These are phyloP conservation scores for Solanum aculeatissimum DNA, from an alignment of 305 asterid genomes.

Conservation along the genomic window DNA sequence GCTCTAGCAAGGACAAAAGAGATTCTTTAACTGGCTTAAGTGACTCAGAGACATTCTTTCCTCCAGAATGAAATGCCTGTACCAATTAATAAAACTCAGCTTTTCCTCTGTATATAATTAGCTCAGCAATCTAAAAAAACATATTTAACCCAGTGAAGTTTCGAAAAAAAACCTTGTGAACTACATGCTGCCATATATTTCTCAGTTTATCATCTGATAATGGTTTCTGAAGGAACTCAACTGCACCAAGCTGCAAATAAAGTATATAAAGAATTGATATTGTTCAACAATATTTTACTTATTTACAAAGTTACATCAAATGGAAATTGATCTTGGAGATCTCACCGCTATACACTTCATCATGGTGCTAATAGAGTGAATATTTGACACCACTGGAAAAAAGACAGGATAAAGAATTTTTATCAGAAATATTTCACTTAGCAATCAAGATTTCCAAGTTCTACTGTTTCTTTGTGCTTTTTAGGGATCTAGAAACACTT, in stretches of 20 bases:
- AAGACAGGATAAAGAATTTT: neutral
- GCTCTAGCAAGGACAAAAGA: slow-evolving; percentile 19
- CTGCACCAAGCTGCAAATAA: slow-evolving; percentile 35
- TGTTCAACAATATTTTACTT: neutral
- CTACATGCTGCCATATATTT: slow-evolving; percentile 45
- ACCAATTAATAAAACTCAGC: slow-evolving; percentile 4
- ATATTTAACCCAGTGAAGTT: neutral
- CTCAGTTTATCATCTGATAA: slow-evolving; percentile 39
- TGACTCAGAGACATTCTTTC: slow-evolving; percentile 16
- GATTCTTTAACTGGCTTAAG: slow-evolving; percentile 30
- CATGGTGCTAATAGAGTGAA: slow-evolving; percentile 33
- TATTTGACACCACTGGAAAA: slow-evolving; percentile 32
- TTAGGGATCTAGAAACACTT: neutral
- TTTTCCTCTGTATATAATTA: neutral
- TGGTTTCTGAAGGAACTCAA: slow-evolving; percentile 43
- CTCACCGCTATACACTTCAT: slow-evolving; percentile 51
- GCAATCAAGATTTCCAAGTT: neutral
- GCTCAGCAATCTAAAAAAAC: neutral
- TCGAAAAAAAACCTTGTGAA: slow-evolving; percentile 29
- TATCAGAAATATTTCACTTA: neutral
- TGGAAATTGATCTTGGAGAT: neutral
- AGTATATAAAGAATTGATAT: neutral
- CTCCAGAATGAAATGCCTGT: slow-evolving; percentile 49
- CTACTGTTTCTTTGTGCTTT: neutral
- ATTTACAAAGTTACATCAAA: neutral